A percentile compares a stretch with the other conserved stretches of the same genome.
These are phyloP conservation scores for Thymus mandschuricus DNA, from an alignment of 257 asterid genomes.

Conservation along the genomic window DNA sequence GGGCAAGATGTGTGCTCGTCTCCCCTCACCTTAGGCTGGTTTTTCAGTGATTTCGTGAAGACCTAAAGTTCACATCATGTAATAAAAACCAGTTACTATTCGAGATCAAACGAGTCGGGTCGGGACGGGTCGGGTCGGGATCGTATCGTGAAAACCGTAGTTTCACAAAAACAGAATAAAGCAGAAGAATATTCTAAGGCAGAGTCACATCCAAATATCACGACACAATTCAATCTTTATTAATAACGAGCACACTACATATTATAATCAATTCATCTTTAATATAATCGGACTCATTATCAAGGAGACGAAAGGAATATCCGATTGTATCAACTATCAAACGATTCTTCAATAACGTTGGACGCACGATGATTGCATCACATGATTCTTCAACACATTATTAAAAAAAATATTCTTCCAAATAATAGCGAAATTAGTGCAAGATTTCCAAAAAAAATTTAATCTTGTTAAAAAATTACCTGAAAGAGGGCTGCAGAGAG, in stretches of 20 bases:
- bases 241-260: background rate
- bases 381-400: no score
- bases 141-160: background rate
- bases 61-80: constrained; percentile 36
- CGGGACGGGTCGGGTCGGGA: background rate
- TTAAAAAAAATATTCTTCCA: background rate
- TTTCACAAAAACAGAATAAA: background rate
- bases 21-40: constrained; percentile 35
- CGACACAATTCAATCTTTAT: no score
- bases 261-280: no score
- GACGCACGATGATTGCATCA: no score
- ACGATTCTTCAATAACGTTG: background rate
- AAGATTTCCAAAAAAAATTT: background rate
- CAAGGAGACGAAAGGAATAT: no score
- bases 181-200: constrained; percentile 5
- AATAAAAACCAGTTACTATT: no score
- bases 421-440: background rate
- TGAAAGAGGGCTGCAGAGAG: constrained; percentile 36
- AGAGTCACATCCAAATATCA: background rate
- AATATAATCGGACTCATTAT: no score
- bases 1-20: constrained; percentile 32
- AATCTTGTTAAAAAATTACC: constrained; percentile 37
- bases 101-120: background rate
- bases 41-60: constrained; percentile 41
- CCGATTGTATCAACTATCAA: background rate